A percentile compares a stretch with the other conserved stretches of the same genome.
Conservation (phyloP, 129 eudicot genomes). For the Arctium lappa region DNA sequence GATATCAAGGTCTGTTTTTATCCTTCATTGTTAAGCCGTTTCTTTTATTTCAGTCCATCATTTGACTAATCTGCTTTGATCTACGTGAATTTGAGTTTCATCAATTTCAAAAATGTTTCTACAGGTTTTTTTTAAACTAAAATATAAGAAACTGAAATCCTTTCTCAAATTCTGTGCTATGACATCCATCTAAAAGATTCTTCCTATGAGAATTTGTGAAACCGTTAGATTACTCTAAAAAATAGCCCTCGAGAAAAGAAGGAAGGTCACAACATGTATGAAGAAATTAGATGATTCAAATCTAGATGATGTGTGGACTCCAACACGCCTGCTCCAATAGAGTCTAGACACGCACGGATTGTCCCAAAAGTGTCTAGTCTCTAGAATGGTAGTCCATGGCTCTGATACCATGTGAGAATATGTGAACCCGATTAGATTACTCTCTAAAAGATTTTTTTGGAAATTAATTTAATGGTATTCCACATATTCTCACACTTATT, state of each 20-base stretch:
- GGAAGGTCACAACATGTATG: background rate
- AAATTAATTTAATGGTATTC: background rate
- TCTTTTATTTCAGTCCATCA: background rate
- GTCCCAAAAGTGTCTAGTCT: background rate
- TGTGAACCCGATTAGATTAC: background rate
- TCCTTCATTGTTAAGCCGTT: background rate
- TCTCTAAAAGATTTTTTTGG: background rate
- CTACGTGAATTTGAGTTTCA: background rate
- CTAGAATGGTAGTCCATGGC: background rate
- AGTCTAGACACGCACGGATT: background rate
- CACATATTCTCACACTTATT: background rate
- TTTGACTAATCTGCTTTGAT: background rate
- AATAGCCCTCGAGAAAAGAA: background rate
- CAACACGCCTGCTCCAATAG: too few relatives aligned
- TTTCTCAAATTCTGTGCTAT: background rate
- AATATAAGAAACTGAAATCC: background rate
- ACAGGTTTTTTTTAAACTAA: background rate
- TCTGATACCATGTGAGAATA: background rate
- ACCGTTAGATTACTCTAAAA: background rate
- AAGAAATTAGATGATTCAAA: background rate
- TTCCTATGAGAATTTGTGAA: background rate
- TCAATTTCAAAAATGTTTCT: background rate
- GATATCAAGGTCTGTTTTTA: conserved; percentile 53
- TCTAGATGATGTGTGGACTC: background rate
- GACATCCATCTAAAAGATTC: background rate